Evolutionary conservation across 2,329 filamentous ascomycete species (phyloP).

Genomic region (Talaromyces sp.): DNA sequence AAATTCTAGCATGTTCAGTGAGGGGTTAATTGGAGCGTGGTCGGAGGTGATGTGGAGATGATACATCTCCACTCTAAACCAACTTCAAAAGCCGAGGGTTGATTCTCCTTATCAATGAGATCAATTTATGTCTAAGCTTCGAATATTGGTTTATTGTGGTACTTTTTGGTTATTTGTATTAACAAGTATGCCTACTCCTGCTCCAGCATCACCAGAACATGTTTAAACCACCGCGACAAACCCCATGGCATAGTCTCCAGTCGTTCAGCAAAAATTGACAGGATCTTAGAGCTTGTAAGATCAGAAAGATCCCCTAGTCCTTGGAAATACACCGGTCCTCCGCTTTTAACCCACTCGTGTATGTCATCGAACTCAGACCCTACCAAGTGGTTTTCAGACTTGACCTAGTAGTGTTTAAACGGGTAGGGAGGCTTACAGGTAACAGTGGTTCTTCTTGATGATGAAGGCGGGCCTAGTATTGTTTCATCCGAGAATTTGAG

Average conservation of each 20-base stretch:
- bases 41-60: slow-evolving; percentile 1
- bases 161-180: slow-evolving; percentile 11
- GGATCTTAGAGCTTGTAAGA: slow-evolving; percentile 10
- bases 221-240: slow-evolving; percentile 11
- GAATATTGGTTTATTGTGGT: not conserved
- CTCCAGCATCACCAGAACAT: slow-evolving; percentile 10
- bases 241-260: slow-evolving; percentile 15
- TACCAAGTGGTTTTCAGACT: not conserved
- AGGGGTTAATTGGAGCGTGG: not conserved
- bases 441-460: slow-evolving; percentile 2
- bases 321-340: slow-evolving; percentile 13
- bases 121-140: not conserved
- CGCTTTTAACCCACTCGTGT: slow-evolving; percentile 12
- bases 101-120: not conserved
- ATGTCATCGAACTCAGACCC: slow-evolving; percentile 14
- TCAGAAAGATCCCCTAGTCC: slow-evolving; percentile 13
- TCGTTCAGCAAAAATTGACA: slow-evolving; percentile 13
- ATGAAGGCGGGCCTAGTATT: not conserved
- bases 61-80: not conserved
- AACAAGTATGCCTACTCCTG: not conserved
- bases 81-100: not conserved
- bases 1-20: not conserved
- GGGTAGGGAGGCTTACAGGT: slow-evolving; percentile 8
- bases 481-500: slow-evolving; percentile 10
- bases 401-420: not conserved